Base-by-base conservation (phyloP, 1,284 basidiomycete species). In the Ustilago shanxiensis region DNA sequence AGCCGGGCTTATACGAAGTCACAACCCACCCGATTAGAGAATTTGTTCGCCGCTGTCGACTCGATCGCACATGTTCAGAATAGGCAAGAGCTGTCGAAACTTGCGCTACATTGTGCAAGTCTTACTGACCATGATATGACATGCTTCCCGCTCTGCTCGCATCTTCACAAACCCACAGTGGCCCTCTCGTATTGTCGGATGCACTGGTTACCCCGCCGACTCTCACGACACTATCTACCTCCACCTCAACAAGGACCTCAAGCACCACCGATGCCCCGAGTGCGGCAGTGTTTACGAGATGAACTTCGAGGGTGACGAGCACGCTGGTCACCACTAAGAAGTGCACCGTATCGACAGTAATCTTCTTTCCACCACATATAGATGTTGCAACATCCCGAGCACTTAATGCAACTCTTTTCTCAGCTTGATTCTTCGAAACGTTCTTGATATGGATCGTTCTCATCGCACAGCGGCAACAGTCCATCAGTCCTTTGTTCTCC, bases 191-290 rank as follows among this genome's bases (percentile, higher is more conserved):
- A 74, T 82, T 55, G 69, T 85, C 57, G 84, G 84, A 59, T 85
- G 83, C 84, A 81, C 83, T 29, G 84, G 84, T 51, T 77, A 70
- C 63, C 84, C 84, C 33, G 83, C 81, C 44, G 84, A 81, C 67
- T 80, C 83, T 56, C 83, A 84, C 80, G 84, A 85, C 77, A 80
- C 79, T 44, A 77, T 83, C 69, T 86, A 81, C 80, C 71, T 86
- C 20, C 76, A 73, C 66, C 77, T 85, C 66, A 80, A 79, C 66
- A 60, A 50, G 55, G 73, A 84, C 20, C 74, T 76, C 71, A 66
- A 83, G 71, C 62, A 75, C 72, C 79, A 80, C 66, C 74, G 84
- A 56, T 86, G 84, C 79, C 80, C 83, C 62, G 83, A 83, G 66
- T 84, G 84, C 66, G 84, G 84, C 44, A 75, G 65, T 57, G 83